Percentiles rank a stretch among this genome's conserved stretches.
Conservation (phyloP, 768 basidiomycete species). For the Lyophyllum decastes region DNA sequence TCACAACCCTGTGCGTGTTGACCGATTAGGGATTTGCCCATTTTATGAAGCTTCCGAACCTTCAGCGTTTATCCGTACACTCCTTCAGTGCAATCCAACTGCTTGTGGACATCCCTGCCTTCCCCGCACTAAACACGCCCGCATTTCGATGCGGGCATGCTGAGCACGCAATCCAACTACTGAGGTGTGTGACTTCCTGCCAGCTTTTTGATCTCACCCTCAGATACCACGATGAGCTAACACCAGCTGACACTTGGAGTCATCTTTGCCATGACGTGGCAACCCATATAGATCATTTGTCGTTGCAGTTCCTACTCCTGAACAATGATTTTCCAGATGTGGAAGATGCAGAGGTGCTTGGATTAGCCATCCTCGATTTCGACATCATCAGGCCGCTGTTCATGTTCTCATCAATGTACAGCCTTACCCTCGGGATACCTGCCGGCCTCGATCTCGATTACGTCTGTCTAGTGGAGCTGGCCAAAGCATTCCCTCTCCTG, state of each 20-base stretch:
- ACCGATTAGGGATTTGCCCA: neutral
- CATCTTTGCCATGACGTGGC: neutral
- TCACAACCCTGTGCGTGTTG: neutral
- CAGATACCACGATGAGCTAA: neutral
- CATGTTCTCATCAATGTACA: neutral
- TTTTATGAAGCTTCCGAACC: neutral
- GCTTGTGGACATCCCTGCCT: neutral
- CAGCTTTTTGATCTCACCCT: neutral
- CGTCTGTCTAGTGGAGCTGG: neutral
- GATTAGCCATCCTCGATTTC: neutral
- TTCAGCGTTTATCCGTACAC: neutral
- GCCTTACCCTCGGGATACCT: neutral
- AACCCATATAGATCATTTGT: neutral
- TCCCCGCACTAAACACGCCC: neutral
- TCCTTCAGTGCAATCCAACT: neutral
- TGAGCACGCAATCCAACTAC: neutral
- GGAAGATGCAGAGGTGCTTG: neutral
- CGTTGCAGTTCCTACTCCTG: neutral
- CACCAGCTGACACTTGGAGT: neutral
- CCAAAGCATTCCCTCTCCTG: neutral
- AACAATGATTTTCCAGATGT: neutral
- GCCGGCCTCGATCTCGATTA: neutral
- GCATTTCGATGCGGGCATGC: neutral
- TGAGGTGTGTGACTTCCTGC: neutral
- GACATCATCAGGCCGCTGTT: neutral